Percentiles rank a stretch among this genome's conserved stretches.
phyloP scores from a whole-genome alignment of 257 asterid genomes.

The Ilex aquifolium region DNA sequence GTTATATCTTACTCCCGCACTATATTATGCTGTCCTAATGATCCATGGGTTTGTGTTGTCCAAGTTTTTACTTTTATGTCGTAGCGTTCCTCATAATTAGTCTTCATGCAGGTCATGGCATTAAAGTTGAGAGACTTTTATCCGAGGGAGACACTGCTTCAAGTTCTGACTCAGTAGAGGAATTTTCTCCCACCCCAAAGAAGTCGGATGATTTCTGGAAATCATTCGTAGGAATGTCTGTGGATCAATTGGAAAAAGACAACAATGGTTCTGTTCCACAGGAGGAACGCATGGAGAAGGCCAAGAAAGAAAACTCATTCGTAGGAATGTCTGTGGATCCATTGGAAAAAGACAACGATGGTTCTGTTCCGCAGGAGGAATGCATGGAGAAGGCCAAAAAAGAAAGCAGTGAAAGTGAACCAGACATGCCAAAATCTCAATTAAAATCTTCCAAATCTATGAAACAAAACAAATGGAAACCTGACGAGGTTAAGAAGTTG shows the following conservation, averaged over 20 bases:
- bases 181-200: constrained; percentile 16
- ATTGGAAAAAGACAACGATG: constrained; percentile 17
- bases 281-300: constrained; percentile 21
- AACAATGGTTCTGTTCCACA: constrained; percentile 27
- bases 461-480: constrained; percentile 86
- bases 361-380: constrained; percentile 32
- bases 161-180: constrained; percentile 25
- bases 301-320: constrained; percentile 31
- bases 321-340: constrained; percentile 9
- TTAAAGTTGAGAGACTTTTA: constrained; percentile 25
- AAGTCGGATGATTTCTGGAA: constrained; percentile 50
- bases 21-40: no score
- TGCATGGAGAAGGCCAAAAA: constrained; percentile 21
- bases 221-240: constrained; percentile 20
- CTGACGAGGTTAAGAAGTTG: constrained; percentile 75
- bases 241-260: constrained; percentile 15
- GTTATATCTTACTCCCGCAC: no score
- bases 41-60: no score
- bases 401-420: constrained; percentile 35
- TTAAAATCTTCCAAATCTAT: constrained; percentile 41
- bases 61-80: neutral
- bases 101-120: constrained; percentile 38
- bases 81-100: neutral
- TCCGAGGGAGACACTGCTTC: constrained; percentile 35
- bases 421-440: constrained; percentile 31